Percentiles rank a stretch among this genome's conserved stretches.
Conservation (phyloP, 768 basidiomycete genomes). For the Termitomyces sp. region DNA sequence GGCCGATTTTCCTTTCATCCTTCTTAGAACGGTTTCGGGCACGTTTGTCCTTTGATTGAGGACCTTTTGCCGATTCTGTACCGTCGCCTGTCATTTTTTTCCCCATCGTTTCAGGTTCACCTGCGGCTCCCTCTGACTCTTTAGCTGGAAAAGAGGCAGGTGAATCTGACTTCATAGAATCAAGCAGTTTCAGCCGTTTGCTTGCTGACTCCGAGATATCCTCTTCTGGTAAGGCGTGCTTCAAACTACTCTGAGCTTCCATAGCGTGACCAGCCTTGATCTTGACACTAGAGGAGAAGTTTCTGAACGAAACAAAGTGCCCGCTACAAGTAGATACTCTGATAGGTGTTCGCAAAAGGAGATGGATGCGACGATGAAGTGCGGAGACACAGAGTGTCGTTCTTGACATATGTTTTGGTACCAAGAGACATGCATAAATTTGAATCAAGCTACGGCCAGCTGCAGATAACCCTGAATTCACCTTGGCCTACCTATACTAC, state of each 20-base stretch:
- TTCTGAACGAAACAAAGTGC: neutral
- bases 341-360: neutral
- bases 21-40: slow-evolving; percentile 27
- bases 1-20: slow-evolving; percentile 29
- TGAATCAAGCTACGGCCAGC: neutral
- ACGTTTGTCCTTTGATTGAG: slow-evolving; percentile 2
- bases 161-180: neutral
- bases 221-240: slow-evolving; percentile 7
- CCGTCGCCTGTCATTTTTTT: neutral
- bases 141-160: neutral
- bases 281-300: neutral
- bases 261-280: neutral
- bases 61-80: neutral
- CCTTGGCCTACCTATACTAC: too few relatives aligned
- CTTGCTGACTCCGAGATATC: neutral
- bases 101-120: neutral
- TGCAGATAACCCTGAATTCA: neutral
- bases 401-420: slow-evolving; percentile 10
- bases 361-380: slow-evolving; percentile 1
- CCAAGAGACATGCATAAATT: neutral
- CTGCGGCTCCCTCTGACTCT: neutral
- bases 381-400: slow-evolving; percentile 1
- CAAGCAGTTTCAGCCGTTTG: slow-evolving; percentile 9
- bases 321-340: neutral
- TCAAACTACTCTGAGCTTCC: slow-evolving; percentile 8